Evolutionary conservation across 129 eudicot species (phyloP).

Genomic region (Tagetes patula): DNA sequence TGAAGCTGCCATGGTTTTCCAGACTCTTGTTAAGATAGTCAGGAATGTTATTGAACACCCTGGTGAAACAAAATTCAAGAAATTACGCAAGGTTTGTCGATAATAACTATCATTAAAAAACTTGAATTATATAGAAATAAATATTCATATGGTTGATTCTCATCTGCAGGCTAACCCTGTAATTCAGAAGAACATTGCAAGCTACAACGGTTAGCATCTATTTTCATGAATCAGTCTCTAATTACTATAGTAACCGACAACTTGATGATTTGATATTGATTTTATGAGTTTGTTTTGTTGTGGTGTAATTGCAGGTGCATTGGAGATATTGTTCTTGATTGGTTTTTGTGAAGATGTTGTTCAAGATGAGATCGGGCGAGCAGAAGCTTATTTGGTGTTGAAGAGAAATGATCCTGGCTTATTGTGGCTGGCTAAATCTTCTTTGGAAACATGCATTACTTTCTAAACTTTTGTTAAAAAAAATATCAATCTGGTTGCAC

Average conservation of each 20-base stretch:
- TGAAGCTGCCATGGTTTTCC: constrained; percentile 46
- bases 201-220: constrained; percentile 57
- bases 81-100: constrained; percentile 73
- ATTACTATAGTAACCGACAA: neutral
- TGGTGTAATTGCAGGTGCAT: constrained; percentile 61
- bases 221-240: neutral
- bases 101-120: neutral
- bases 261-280: neutral
- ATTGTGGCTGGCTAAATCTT: constrained; percentile 86
- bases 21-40: constrained; percentile 77
- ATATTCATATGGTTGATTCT: neutral
- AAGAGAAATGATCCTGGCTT: constrained; percentile 84
- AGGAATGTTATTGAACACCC: constrained; percentile 83
- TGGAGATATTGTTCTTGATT: constrained; percentile 67
- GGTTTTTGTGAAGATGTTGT: constrained; percentile 75
- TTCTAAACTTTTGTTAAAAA: constrained; percentile 26
- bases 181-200: constrained; percentile 69
- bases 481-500: neutral
- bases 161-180: constrained; percentile 71
- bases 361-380: constrained; percentile 57
- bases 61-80: constrained; percentile 66
- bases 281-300: neutral
- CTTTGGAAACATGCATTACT: constrained; percentile 64
- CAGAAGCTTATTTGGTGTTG: constrained; percentile 64
- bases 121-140: neutral